Percentiles rank a stretch among this genome's conserved stretches.
Conservation (phyloP, 495 filamentous ascomycete species). For the Tetracladium setigerum region DNA sequence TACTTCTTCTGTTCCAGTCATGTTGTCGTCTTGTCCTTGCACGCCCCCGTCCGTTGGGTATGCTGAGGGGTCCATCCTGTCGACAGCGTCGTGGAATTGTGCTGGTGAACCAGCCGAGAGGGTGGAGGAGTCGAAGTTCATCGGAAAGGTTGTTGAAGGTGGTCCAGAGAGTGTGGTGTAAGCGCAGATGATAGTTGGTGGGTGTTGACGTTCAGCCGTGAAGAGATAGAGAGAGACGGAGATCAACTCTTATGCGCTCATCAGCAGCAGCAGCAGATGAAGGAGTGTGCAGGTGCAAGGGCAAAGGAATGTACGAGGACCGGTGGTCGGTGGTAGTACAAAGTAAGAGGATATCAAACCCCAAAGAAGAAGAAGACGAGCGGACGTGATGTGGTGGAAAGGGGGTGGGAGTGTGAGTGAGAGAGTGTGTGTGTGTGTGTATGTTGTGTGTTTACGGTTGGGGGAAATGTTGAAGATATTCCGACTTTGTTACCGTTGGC, state of each 20-base stretch:
- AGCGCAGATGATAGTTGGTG: neutral
- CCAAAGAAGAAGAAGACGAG: too few relatives aligned
- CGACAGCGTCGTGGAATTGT: constrained; percentile 43
- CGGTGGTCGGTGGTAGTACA: neutral
- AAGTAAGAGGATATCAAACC: constrained; percentile 5
- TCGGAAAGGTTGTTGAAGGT: constrained; percentile 1
- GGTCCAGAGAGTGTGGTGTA: too few relatives aligned
- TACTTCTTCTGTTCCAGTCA: constrained; percentile 16
- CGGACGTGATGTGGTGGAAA: too few relatives aligned
- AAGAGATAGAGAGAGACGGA: constrained; percentile 2
- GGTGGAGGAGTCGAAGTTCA: constrained; percentile 41
- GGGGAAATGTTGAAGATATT: too few relatives aligned
- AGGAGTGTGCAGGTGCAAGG: neutral
- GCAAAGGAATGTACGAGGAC: neutral
- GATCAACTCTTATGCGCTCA: neutral
- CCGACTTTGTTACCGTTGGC: too few relatives aligned
- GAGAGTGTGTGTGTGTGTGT: too few relatives aligned
- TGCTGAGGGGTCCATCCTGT: constrained; percentile 36
- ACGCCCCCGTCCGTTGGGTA: constrained; percentile 9
- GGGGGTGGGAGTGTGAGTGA: too few relatives aligned
- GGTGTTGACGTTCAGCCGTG: neutral
- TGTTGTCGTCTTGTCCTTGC: constrained; percentile 15
- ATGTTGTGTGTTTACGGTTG: too few relatives aligned
- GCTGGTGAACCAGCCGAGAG: constrained; percentile 37
- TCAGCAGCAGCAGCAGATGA: neutral